Percentiles rank a stretch among this genome's conserved stretches.
Evolutionary conservation across 148 eudicot genomes (phyloP).

Genomic region (Vaccinium macrocarpon): DNA sequence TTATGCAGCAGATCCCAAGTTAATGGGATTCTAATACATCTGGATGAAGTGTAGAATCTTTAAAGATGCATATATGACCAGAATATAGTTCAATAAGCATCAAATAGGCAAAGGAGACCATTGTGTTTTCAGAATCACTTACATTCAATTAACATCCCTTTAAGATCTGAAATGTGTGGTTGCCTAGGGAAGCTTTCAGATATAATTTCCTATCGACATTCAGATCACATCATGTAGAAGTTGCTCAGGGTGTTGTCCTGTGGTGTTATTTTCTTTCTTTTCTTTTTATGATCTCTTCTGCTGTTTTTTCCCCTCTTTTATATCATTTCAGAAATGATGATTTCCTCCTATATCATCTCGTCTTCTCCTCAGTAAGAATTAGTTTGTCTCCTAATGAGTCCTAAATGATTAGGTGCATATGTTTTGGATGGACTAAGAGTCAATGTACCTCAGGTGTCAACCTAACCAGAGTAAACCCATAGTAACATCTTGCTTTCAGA

Average conservation of each 20-base stretch:
- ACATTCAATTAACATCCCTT: not conserved
- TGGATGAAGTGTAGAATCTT: not conserved
- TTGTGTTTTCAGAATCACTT: not conserved
- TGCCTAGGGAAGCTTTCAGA: conserved; percentile 1
- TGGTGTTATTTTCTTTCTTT: not conserved
- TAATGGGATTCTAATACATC: no score
- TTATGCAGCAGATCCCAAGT: not conserved
- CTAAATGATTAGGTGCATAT: not conserved
- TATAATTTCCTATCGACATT: not conserved
- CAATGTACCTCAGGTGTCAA: not conserved
- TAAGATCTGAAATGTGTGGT: not conserved
- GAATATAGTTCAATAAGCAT: not conserved
- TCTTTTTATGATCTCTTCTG: not conserved
- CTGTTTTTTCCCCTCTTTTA: not conserved
- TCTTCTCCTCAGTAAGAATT: no score
- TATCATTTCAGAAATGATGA: not conserved
- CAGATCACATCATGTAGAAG: not conserved
- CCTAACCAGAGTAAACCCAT: not conserved
- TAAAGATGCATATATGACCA: not conserved
- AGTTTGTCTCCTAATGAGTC: not conserved
- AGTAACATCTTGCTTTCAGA: not conserved
- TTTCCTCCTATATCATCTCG: not conserved
- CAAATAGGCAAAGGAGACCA: conserved; percentile 4
- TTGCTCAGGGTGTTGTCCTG: conserved; percentile 10
- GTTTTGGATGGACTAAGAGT: not conserved